Base-by-base conservation (phyloP, 805 yeast genomes). In the Kodamaea kakaduensis region DNA sequence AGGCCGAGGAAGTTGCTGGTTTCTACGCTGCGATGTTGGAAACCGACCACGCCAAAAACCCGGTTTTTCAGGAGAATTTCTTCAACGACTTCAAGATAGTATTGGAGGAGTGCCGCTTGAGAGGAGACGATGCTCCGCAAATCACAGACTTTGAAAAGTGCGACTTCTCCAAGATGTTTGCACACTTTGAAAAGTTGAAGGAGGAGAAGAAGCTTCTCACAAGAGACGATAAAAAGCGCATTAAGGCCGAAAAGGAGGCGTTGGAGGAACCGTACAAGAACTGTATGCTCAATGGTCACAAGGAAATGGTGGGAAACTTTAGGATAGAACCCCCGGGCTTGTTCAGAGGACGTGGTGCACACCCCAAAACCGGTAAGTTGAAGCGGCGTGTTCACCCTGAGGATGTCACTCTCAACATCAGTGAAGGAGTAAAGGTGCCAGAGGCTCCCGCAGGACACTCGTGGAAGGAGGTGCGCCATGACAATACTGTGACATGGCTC, bases 1-100 rank as follows among this genome's bases (percentile, higher is more conserved):
- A 71, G 37, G 97, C 96, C 2, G 98, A 90, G 60, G 97, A 90
- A 58, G 96, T 90, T 22, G 97, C 97, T 0, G 97, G 96, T 0
- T 90, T 88, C 52, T 90, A 73, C 58, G 97, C 83, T 7, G 96
- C 96, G 5, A 71, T 90, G 77, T 44, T 89, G 28, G 88, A 85
- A 45, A 73, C 88, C 1, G 96, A 90, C 45, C 96, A 90, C 59
- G 93, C 88, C 9, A 73, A 79, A 43, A 90, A 88, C 52, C 88
- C 94, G 0, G 78, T 77, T 0, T 90, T 90, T 58, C 95, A 81
- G 45, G 76, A 78, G 52, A 90, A 90, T 58, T 90, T 90, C 64
- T 90, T 90, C 50, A 54, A 68, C 8, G 97, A 90, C 58, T 89
- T 89, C 52, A 41, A 64, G 25, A 58, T 69, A 38, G 93, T 89